A percentile compares a stretch with the other conserved stretches of the same genome.
These are phyloP conservation scores for Aureobasidium sp. DNA, from an alignment of 2,329 filamentous ascomycete species.

Conservation along the genomic window DNA sequence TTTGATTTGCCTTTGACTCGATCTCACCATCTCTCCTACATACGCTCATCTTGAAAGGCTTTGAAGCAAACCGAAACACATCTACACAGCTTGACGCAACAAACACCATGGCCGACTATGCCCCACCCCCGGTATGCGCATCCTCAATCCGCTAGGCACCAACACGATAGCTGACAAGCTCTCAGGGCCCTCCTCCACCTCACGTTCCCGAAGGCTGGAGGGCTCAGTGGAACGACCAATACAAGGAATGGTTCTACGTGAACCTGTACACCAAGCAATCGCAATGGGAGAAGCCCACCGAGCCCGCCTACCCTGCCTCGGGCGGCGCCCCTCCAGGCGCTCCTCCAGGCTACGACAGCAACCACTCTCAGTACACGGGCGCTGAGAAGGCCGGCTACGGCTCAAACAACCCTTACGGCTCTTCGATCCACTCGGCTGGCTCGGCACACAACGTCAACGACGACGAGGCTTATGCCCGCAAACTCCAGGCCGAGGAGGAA, in stretches of 20 bases:
- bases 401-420: conserved; percentile 63
- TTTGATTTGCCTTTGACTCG: neutral
- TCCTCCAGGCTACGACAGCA: conserved; percentile 57
- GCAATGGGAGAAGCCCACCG: conserved; percentile 78
- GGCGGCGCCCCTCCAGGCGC: conserved; percentile 43
- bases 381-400: conserved; percentile 40
- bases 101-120: conserved; percentile 12
- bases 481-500: conserved; percentile 77
- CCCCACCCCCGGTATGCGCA: conserved; percentile 13
- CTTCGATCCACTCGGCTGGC: conserved; percentile 23
- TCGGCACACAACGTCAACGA: conserved; percentile 39
- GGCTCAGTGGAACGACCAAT: conserved; percentile 76
- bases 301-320: conserved; percentile 48
- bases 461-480: conserved; percentile 65
- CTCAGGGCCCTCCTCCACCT: conserved; percentile 46
- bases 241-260: conserved; percentile 90
- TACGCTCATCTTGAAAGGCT: neutral
- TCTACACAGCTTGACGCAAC: neutral
- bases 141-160: neutral
- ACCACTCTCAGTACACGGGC: conserved; percentile 28
- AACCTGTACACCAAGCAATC: conserved; percentile 82
- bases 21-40: neutral
- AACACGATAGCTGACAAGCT: neutral
- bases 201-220: conserved; percentile 72
- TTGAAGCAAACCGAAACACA: neutral